Base-by-base conservation (phyloP, 805 yeast genomes). In the Millerozyma miso region DNA sequence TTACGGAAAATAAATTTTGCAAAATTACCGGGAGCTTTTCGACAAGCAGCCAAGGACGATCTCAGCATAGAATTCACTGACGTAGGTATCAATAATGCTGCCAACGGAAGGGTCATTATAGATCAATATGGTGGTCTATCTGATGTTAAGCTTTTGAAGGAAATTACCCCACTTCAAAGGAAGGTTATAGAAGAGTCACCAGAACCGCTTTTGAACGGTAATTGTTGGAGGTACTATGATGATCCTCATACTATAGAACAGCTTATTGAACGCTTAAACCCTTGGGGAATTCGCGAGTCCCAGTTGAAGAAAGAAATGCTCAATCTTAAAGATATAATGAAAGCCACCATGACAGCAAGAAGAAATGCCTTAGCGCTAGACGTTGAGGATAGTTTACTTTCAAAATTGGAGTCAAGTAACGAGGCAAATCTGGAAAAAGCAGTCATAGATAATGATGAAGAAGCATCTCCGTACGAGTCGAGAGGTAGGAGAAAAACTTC, bases 221-320 rank as follows among this genome's bases (percentile, higher is more conserved):
- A 62, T 4, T 77, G 78, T 31, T 89, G 97, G 97, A 76, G 83
- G 42, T 86, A 61, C 51, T 77, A 80, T 49, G 95, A 88, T 50
- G 65, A 57, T 1, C 69, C 74, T 0, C 76, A 73, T n/a, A 83
- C 84, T 33, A 60, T 88, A 26, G 77, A 76, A 1, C 57, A 57
- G 12, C 56, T 90, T 19, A 44, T 82, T 6, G 58, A 63, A n/a
- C 84, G 91, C 88, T 66, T 89, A 39, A 81, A 84, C 51, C 80
- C 78, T 3, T 79, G 83, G 75, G 97, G 97, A 2, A 69, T 66
- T 40, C 67, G 95, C 37, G 97, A 89, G 55, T 72, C 80, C 14
- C 71, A 66, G 31, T 69, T 90, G 37, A 65, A 78, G 33, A 83
- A 82, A 51, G 95, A 85, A 52, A 58, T 87, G 35, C 56, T 63